These are phyloP conservation scores for Nannizziopsis arthrosporioides DNA, from an alignment of 2,329 filamentous ascomycete species.

Conservation along the genomic window DNA sequence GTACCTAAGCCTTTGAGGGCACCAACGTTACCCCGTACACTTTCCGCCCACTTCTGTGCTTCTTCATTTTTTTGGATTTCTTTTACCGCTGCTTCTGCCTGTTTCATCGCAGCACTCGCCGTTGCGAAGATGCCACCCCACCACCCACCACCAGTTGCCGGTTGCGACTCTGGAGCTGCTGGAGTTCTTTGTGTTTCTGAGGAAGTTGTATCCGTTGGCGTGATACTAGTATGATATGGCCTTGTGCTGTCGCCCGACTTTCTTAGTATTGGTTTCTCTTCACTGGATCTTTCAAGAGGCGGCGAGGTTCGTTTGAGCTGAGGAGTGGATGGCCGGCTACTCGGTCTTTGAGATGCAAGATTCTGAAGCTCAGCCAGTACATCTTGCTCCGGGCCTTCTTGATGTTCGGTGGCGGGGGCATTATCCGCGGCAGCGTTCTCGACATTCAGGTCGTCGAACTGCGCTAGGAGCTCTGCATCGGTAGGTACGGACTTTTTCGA, in stretches of 20 bases:
- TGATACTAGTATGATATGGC: slow-evolving; percentile 60
- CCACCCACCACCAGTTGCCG: slow-evolving; percentile 59
- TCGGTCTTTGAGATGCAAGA: slow-evolving; percentile 57
- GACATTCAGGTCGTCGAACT: slow-evolving; percentile 38
- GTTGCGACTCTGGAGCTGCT: slow-evolving; percentile 45
- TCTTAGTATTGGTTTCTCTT: slow-evolving; percentile 51
- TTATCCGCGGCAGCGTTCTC: slow-evolving; percentile 18
- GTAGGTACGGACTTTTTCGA: slow-evolving; percentile 27
- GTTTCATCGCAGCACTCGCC: slow-evolving; percentile 62
- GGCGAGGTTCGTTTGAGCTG: slow-evolving; percentile 46
- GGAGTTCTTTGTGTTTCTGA: slow-evolving; percentile 42
- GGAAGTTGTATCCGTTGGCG: slow-evolving; percentile 42
- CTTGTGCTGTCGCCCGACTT: slow-evolving; percentile 69
- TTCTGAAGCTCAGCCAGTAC: slow-evolving; percentile 79
- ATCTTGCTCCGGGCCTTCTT: slow-evolving; percentile 48
- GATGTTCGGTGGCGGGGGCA: slow-evolving; percentile 1
- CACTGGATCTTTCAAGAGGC: slow-evolving; percentile 44
- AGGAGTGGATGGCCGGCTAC: slow-evolving; percentile 70
- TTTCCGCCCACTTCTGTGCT: slow-evolving; percentile 89
- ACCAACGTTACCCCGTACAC: slow-evolving; percentile 80
- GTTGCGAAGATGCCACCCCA: slow-evolving; percentile 80
- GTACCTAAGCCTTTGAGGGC: slow-evolving; percentile 64
- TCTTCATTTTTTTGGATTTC: slow-evolving; percentile 95
- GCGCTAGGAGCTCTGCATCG: slow-evolving; percentile 40
- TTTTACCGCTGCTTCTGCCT: slow-evolving; percentile 83